Conservation (phyloP, 163 green algal genomes). For the Coccomyxa subellipsoidea region DNA sequence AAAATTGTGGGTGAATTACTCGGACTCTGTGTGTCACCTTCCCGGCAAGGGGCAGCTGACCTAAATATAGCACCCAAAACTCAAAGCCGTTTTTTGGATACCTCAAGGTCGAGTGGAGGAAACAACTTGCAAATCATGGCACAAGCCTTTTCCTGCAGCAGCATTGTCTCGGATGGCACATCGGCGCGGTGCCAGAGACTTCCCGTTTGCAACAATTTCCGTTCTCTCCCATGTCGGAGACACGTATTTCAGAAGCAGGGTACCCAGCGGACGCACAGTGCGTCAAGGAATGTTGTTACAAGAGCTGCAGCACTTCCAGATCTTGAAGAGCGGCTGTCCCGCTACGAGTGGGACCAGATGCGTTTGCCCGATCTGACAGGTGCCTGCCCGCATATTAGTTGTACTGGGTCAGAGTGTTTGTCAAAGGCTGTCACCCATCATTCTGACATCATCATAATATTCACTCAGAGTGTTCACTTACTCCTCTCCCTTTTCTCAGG, state of each 20-base stretch:
- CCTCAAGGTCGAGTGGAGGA: background rate
- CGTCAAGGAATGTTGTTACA: background rate
- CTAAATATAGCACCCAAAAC: background rate
- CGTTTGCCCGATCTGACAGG: conserved; percentile 3
- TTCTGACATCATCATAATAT: background rate
- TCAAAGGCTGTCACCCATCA: background rate
- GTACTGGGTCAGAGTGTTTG: background rate
- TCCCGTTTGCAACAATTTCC: background rate
- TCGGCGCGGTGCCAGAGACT: background rate
- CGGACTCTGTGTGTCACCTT: background rate
- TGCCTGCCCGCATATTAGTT: background rate
- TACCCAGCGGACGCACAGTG: background rate
- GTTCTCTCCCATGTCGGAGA: background rate
- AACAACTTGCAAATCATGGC: background rate
- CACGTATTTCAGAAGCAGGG: background rate
- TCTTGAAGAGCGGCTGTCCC: background rate
- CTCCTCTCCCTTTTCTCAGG: background rate
- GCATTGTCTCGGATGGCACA: background rate
- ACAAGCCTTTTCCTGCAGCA: background rate
- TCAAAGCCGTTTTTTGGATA: background rate
- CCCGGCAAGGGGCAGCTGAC: background rate
- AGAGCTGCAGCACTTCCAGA: background rate
- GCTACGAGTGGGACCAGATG: conserved; percentile 8
- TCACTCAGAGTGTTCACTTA: background rate
- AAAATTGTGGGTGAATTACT: no score